Evolutionary conservation across 2,329 filamentous ascomycete species (phyloP), one percentile per base, ranked within the genome.

Genomic region (Lasiodiplodia theobromae): DNA sequence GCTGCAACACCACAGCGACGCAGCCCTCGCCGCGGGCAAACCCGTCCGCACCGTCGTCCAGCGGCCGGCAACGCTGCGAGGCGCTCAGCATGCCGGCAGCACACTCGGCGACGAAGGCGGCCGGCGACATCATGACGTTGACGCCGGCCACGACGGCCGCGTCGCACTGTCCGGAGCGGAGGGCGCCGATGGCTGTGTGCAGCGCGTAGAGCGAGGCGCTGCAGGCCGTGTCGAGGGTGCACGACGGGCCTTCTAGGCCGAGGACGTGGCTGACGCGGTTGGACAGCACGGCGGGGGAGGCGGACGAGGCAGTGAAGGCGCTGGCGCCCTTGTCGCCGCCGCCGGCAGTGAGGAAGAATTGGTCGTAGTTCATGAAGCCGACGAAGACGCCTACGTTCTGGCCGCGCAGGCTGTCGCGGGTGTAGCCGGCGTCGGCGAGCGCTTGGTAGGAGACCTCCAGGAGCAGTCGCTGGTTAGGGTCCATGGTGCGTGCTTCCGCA

Each of bases 341-440:
- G 4, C 37, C 37, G 3, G 12, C 37, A 16, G 14, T 16, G 14
- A 51, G 18, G 47, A 51, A 51, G 47, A 51, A 38, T 40, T 73
- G 21, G 66, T 77, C 74, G 3, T 23, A 57, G 7, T 11, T 67
- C 44, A 75, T 68, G 57, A 73, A 70, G 16, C 71, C 75, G 12
- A 76, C 71, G 66, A 71, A 75, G 4, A 74, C 72, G 14, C 72
- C 75, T 3, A 73, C 75, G 0, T 62, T 64, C 0, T 74, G 70
- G 0, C 74, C 76, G 1, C 64, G 69, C 23, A 74, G 60, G 4
- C 51, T 72, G 21, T 76, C 72, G 31, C 74, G 70, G 3, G 71
- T 66, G 4, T 74, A 57, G 4, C 76, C 77, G 14, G 70, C 73
- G 69, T 76, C 77, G 56, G 82, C 81, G 0, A 87, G 70, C 0